phyloP scores from a whole-genome alignment of 805 yeast genomes.

The Starmerella bacillaris region DNA sequence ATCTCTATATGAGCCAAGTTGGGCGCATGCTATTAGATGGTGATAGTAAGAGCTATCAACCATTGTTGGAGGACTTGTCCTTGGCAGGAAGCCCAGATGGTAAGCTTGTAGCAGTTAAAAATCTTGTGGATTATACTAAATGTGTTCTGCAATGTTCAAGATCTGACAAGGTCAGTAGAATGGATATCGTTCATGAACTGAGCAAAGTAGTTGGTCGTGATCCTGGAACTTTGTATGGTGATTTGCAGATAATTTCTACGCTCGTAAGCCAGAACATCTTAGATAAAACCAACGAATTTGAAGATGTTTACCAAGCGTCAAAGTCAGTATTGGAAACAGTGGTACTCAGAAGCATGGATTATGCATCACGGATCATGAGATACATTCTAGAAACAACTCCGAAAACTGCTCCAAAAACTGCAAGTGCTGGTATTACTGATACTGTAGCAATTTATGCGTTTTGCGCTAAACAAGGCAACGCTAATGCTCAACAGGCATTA shows the following conservation, averaged over 20 bases:
- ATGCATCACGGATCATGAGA: slow-evolving; percentile 16
- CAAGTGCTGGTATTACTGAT: slow-evolving; percentile 18
- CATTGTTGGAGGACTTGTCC: slow-evolving; percentile 14
- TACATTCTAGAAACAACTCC: slow-evolving; percentile 16
- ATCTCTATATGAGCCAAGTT: slow-evolving; percentile 19
- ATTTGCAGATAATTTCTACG: slow-evolving; percentile 22
- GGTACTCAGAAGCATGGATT: slow-evolving; percentile 16
- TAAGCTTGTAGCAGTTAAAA: slow-evolving; percentile 11
- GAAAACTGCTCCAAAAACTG: slow-evolving; percentile 12
- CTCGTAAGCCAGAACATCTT: slow-evolving; percentile 20
- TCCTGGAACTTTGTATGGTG: slow-evolving; percentile 22
- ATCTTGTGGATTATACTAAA: slow-evolving; percentile 9
- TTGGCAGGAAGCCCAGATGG: slow-evolving; percentile 10
- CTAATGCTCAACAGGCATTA: slow-evolving; percentile 16
- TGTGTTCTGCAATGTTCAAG: slow-evolving; percentile 2
- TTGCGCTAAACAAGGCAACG: slow-evolving; percentile 17
- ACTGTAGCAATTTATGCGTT: slow-evolving; percentile 18
- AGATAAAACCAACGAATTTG: slow-evolving; percentile 22
- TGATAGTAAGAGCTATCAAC: slow-evolving; percentile 13
- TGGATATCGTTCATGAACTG: slow-evolving; percentile 23
- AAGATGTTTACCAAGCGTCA: slow-evolving; percentile 25
- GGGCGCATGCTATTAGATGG: slow-evolving; percentile 20
- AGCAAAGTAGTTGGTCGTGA: slow-evolving; percentile 19
- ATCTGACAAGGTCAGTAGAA: slow-evolving; percentile 13
- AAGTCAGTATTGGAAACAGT: slow-evolving; percentile 14